Conservation (phyloP, 371 early-diverging fungal species). For the Coemansia sp. region DNA sequence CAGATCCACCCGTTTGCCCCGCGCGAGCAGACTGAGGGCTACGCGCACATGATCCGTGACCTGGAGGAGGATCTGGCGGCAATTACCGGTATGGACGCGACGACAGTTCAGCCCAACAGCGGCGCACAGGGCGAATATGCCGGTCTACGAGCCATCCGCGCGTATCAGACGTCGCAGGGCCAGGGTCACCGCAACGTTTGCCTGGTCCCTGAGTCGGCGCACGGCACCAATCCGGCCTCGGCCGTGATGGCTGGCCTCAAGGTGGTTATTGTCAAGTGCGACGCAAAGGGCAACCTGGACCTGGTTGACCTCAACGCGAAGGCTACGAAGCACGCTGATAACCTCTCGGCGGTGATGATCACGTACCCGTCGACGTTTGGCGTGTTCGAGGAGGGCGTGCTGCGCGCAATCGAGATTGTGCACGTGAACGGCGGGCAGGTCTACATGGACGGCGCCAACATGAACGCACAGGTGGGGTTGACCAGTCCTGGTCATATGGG, state of each 20-base stretch:
- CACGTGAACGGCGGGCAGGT: conserved; percentile 93
- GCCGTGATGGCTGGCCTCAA: conserved; percentile 96
- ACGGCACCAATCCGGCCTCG: conserved; percentile 99
- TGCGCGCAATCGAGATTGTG: conserved; percentile 82
- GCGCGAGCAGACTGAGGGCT: conserved; percentile 86
- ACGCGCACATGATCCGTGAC: conserved; percentile 79
- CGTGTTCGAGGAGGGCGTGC: conserved; percentile 89
- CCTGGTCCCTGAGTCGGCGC: conserved; percentile 96
- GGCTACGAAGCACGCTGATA: conserved; percentile 78
- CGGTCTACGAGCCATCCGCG: conserved; percentile 89
- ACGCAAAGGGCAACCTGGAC: conserved; percentile 87
- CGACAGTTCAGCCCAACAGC: conserved; percentile 94
- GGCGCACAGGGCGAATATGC: conserved; percentile 99
- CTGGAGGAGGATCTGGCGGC: conserved; percentile 82
- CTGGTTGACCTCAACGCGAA: conserved; percentile 83
- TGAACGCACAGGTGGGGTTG: conserved; percentile 97
- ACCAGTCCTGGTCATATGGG: conserved; percentile 95
- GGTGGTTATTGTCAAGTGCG: conserved; percentile 91
- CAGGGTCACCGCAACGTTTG: conserved; percentile 86
- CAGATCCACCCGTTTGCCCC: conserved; percentile 97
- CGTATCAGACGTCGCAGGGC: conserved; percentile 83
- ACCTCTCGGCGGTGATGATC: conserved; percentile 93
- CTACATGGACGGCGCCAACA: conserved; percentile 99
- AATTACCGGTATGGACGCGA: conserved; percentile 91
- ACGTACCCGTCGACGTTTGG: conserved; percentile 98